Evolutionary conservation across 257 asterid genomes (phyloP), one percentile per base, ranked within the genome.

Genomic region (Handroanthus guayacan): DNA sequence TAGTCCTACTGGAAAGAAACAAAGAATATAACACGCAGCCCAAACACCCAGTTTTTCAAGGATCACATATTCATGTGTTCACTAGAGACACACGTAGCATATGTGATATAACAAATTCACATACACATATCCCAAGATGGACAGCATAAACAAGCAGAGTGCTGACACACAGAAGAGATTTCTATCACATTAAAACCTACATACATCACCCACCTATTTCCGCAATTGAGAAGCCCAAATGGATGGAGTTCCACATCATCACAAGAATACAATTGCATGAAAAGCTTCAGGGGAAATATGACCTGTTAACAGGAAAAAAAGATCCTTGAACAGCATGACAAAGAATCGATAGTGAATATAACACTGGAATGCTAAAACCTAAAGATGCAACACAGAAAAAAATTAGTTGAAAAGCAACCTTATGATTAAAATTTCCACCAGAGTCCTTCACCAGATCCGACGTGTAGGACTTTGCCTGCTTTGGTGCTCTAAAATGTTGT

Each of bases 221-320:
- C 91, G 62, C 89, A 85, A 74, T 87, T 87, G 38, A 71, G 75
- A 74, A 87, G 89, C 75, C 91, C 89, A 87, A 85, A 87, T 1
- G 91, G 91, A 38, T 75, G 86, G 67, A 83, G 76, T 60, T 72
- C 82, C 82, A 79, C 57, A 39, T 69, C 75, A 47, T 69, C 83
- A 60, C 75, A 71, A 37, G 85, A 79, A 71, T 85, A 87, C 76
- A 87, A 80, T 62, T 87, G 88, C 79, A 74, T 75, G 84, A 87
- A 87, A 52, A 87, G 81, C 84, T 85, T 81, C 12, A 72, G 69
- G 45, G 89, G 68, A 72, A 87, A 83, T 54, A 77, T 55, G 38
- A 57, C 82, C 91, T 87, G 82, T 65, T 41, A 80, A 67, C 65
- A 73, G 12, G 63, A 79, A 56, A 63, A 71, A 36, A 74, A 45